Base-by-base conservation (phyloP, 352 stramenopile genomes). In the Pythium dissimile region DNA sequence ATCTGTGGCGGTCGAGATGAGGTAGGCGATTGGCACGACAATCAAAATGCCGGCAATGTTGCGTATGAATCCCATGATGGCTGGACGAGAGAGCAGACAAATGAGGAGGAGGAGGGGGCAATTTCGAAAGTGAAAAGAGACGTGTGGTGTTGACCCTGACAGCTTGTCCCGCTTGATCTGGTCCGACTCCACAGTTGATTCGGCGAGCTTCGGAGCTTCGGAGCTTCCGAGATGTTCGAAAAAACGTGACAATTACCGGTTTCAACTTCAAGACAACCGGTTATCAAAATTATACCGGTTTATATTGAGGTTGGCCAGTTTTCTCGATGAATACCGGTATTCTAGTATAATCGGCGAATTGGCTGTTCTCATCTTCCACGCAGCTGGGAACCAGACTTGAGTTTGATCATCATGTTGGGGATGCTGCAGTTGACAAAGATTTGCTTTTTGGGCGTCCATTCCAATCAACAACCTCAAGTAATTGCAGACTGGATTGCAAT, bases 31-130 rank as follows among this genome's bases (percentile, higher is more conserved):
- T 10, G 59, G 61, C 24, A 84, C n/a, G 18, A 58, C 59, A 49
- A 82, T 59, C 8, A 75, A 52, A 28, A 71, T 51, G 7, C 69
- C 77, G 5, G 69, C 73, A 20, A 73, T 53, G 62, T 76, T 53
- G 59, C 71, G 75, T n/a, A 75, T 26, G 27, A 82, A 71, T 5
- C 47, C 70, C 67, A 86, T 83, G 37, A 15, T 28, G 30, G 23
- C 18, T 42, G 30, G 30, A 34, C 16, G 37, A 13, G 12, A 20
- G 37, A 20, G 15, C 1, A 2, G 5, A 41, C 15, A 3, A n/a
- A 26, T 27, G 8, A 23, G 47, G 31, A 48, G 30, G 47, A 15
- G 18, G 37, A 18, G n/a, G 34, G 35, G 21, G 18, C 2, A 31
- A 35, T 16, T 55, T 32, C 11, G 15, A 3, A 12, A 15, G 28